These are phyloP conservation scores for Globisporangium nodosum DNA, from an alignment of 352 stramenopile genomes.

Conservation along the genomic window DNA sequence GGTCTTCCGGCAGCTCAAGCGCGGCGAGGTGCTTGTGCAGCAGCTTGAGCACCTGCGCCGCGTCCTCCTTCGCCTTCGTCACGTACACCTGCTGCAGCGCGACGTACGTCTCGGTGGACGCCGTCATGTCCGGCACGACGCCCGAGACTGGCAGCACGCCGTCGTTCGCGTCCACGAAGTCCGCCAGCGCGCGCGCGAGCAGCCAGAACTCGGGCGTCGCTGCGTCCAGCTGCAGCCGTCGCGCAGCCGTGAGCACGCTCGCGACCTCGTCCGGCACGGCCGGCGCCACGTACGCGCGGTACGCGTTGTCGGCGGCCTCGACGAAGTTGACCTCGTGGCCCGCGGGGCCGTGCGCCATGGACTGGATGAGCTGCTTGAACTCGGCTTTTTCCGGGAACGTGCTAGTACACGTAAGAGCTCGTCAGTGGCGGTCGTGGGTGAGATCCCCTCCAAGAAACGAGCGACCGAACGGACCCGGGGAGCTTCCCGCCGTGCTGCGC, in stretches of 20 bases:
- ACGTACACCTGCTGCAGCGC: conserved; percentile 93
- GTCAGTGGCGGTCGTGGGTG: no score
- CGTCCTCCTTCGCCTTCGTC: conserved; percentile 81
- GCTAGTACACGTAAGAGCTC: neutral
- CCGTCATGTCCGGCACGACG: conserved; percentile 96
- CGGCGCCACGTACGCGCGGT: conserved; percentile 87
- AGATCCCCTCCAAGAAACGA: no score
- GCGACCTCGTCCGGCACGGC: conserved; percentile 80
- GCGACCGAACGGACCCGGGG: conserved; percentile 28
- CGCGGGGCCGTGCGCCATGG: conserved; percentile 38
- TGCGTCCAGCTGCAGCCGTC: conserved; percentile 29
- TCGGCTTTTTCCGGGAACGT: conserved; percentile 88
- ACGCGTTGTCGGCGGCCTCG: conserved; percentile 90
- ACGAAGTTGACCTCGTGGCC: conserved; percentile 95
- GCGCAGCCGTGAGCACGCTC: conserved; percentile 41
- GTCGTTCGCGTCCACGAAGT: conserved; percentile 74
- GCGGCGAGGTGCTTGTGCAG: conserved; percentile 24
- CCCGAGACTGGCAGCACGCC: conserved; percentile 83
- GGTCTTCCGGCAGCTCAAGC: conserved; percentile 24
- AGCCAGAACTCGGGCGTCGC: conserved; percentile 75
- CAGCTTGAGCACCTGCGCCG: conserved; percentile 28
- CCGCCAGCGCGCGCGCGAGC: conserved; percentile 55
- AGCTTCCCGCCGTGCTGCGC: conserved; percentile 28
- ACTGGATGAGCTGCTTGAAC: conserved; percentile 79
- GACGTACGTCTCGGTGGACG: conserved; percentile 93